Evolutionary conservation across 2,329 filamentous ascomycete species (phyloP).

Genomic region (Colletotrichum spaethianum): DNA sequence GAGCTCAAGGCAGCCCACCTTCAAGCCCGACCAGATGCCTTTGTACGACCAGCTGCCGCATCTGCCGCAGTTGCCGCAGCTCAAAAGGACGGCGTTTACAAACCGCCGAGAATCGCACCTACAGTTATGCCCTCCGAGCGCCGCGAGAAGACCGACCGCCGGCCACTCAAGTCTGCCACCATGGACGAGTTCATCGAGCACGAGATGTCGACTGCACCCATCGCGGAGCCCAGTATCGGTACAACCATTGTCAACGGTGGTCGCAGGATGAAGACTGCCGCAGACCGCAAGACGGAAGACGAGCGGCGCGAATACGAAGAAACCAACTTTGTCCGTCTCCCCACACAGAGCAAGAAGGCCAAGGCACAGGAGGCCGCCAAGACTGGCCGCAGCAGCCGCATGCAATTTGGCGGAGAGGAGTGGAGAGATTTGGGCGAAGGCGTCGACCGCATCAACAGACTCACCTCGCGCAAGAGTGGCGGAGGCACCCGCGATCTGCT

Average conservation of each 20-base stretch:
- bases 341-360: conserved; percentile 91
- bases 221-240: conserved; percentile 91
- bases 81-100: conserved; percentile 79
- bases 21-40: conserved; percentile 51
- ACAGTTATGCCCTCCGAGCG: conserved; percentile 84
- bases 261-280: conserved; percentile 81
- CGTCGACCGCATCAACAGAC: conserved; percentile 85
- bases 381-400: conserved; percentile 64
- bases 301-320: conserved; percentile 93
- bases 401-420: conserved; percentile 91
- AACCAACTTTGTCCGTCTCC: conserved; percentile 89
- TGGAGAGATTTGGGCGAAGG: conserved; percentile 90
- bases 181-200: conserved; percentile 93
- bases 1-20: conserved; percentile 39
- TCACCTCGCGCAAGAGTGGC: conserved; percentile 80
- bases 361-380: conserved; percentile 73
- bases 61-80: conserved; percentile 48
- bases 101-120: conserved; percentile 89
- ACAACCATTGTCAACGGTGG: conserved; percentile 88
- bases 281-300: conserved; percentile 82
- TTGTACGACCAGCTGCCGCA: conserved; percentile 52
- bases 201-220: conserved; percentile 85
- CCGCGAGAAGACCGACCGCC: conserved; percentile 73
- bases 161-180: conserved; percentile 81
- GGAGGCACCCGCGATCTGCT: conserved; percentile 72